These are phyloP conservation scores for Fusarium mangiferae DNA, from an alignment of 2,329 filamentous ascomycete genomes.

Conservation along the genomic window DNA sequence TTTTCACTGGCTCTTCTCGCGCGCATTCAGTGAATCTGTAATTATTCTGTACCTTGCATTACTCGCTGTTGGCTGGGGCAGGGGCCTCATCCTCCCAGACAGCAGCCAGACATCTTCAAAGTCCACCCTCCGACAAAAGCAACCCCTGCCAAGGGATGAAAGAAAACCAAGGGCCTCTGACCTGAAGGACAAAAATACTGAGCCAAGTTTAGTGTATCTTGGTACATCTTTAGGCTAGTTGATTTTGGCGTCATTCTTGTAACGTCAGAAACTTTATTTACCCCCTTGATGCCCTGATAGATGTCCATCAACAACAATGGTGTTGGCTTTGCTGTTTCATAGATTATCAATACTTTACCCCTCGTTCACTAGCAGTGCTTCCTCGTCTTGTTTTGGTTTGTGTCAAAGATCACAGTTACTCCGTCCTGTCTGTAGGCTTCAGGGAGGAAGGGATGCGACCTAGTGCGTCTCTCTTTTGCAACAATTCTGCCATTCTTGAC, in stretches of 20 bases:
- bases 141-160: background rate
- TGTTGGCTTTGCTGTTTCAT: slow-evolving; percentile 37
- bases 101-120: slow-evolving; percentile 29
- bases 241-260: background rate
- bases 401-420: background rate
- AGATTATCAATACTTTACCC: slow-evolving; percentile 18
- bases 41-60: slow-evolving; percentile 38
- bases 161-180: background rate
- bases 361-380: slow-evolving; percentile 20
- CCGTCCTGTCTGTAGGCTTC: slow-evolving; percentile 1
- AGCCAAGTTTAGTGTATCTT: background rate
- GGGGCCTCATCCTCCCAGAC: slow-evolving; percentile 18
- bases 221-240: background rate
- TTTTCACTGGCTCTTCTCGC: slow-evolving; percentile 6
- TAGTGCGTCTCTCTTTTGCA: slow-evolving; percentile 10
- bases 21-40: slow-evolving; percentile 2
- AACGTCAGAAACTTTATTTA: background rate
- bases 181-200: background rate
- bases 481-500: background rate
- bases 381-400: slow-evolving; percentile 10
- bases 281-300: background rate
- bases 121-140: slow-evolving; percentile 16
- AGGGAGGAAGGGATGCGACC: background rate
- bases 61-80: slow-evolving; percentile 19
- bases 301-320: slow-evolving; percentile 1